Evolutionary conservation across 495 filamentous ascomycete genomes (phyloP), one percentile per base, ranked within the genome.

Genomic region (Penicillium bialowiezense): DNA sequence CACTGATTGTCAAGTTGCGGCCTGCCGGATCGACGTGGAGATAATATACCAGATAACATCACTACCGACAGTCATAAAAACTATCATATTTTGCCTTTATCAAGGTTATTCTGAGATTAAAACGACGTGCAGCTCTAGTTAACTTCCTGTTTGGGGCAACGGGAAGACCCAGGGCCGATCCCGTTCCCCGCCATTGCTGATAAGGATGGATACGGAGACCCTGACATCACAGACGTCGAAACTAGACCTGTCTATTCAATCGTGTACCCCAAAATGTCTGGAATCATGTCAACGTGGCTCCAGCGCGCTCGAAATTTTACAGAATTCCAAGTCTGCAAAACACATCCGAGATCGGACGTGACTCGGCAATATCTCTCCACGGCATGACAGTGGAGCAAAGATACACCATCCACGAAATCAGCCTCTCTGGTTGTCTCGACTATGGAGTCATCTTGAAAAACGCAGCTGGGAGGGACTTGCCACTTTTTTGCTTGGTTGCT

Each of bases 321-420:
- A n/a, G n/a, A n/a, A n/a, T n/a, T n/a, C n/a, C n/a, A n/a, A n/a
- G n/a, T n/a, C n/a, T n/a, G n/a, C n/a, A n/a, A n/a, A n/a, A n/a
- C n/a, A 3, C 35, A 18, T 43, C 41, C 44, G 44, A 37, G 21
- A 36, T 46, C 44, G 44, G 44, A 46, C 20, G 14, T 37, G 33
- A 20, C 17, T 17, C 20, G 15, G 14, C 7, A 12, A 31, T 39
- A 39, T 19, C 5, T 6, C 3, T 3, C 9, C 15, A 20, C 29
- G 12, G 3, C 17, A 31, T 14, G 3, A 15, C 10, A 32, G 24
- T 42, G 26, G 40, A 17, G n/a, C n/a, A n/a, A n/a, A n/a, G n/a
- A n/a, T n/a, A n/a, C n/a, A n/a, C n/a, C n/a, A n/a, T n/a, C n/a
- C n/a, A n/a, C n/a, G n/a, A n/a, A n/a, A n/a, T n/a, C n/a, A n/a